Evolutionary conservation across 768 basidiomycete genomes (phyloP), one percentile per base, ranked within the genome.

Genomic region (Trichaptum fuscoviolaceum): DNA sequence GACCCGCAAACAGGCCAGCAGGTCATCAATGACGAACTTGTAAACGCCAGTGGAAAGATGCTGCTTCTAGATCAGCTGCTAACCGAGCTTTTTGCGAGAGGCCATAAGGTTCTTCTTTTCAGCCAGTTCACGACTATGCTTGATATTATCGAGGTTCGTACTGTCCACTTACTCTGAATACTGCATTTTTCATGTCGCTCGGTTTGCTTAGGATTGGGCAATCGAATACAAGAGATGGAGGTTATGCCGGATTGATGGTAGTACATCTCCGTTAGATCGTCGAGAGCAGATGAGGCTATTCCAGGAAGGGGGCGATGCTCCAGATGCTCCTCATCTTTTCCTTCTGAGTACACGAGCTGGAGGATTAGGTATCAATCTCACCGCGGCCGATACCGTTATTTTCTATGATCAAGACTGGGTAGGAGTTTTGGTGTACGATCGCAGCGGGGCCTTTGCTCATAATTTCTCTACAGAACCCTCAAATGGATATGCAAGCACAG

Each of bases 61-160:
- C 90, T 99, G 83, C 80, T 99, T 1, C 84, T 99, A 0, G 92
- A 98, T 69, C 86, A 95, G 7, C 79, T 99, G 9, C 83, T 99
- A 8, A 85, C 85, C 35, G 95, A 89, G 65, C 78, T 99, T 34
- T 93, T 99, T 77, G 80, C 79, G 52, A 79, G 88, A 2, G 85
- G 83, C 8, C 95, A 96, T 77, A 96, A 95, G 73, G 92, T 93
- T 0, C 77, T 95, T n/a, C 73, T 92, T 15, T 92, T 92, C 76
- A 93, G 92, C 66, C 96, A 99, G 77, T 99, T 99, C 77, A 95
- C 92, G 60, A 95, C 90, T 4, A 95, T 99, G 95, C 79, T 99
- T 65, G 91, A 99, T 73, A 90, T 99, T 70, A 92, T 99, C 62
- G 90, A 97, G 83, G 93, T 93, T 69, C 7, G 80, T 70, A 69